Base-by-base conservation (phyloP, 1,284 basidiomycete species). In the Irpex rosettiformis region DNA sequence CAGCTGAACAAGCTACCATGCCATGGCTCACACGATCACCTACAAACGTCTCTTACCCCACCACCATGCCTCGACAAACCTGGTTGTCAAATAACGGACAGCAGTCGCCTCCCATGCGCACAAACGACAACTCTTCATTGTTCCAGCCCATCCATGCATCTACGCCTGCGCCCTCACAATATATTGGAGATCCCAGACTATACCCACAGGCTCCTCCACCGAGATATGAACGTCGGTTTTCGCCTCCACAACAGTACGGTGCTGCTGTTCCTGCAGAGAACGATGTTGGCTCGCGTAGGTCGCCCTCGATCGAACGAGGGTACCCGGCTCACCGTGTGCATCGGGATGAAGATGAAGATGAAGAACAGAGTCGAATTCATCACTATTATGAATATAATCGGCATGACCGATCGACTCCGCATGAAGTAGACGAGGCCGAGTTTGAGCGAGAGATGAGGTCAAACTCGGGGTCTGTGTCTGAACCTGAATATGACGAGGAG, bases 111-210 rank as follows among this genome's bases (percentile, higher is more conserved):
- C 30, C 52, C 27, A 54, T 54, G 30, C 4, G 52, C 4, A 30
- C 28, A 18, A 11, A 29, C 13, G 52, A 54, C 29, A 5, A 24
- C 11, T n/a, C 16, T 5, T 54, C 52, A 22, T 54, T 54, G 29
- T 54, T 54, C 52, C 52, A 30, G 33, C 52, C 52, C 4, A 16
- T 51, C 24, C 52, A 54, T 1, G 52, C 52, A n/a, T 54, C 52
- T 21, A 54, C 52, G 7, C 52, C 52, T 24, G 52, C 52, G 5
- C 52, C 52, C 7, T 30, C 33, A 37, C 28, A 25, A 25, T 54
- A 54, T n/a, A n/a, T n/a, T 29, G 52, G 52, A 21, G 52, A 54
- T 18, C 43, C 43, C 25, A 54, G 29, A 25, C 2, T 7, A 3
- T 24, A 40, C 22, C 18, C 11, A 10, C 7, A 54, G 5, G n/a